Percentiles rank a stretch among this genome's conserved stretches.
Conservation (phyloP, 108 stramenopile genomes). For the Stephanodiscus triporus region DNA sequence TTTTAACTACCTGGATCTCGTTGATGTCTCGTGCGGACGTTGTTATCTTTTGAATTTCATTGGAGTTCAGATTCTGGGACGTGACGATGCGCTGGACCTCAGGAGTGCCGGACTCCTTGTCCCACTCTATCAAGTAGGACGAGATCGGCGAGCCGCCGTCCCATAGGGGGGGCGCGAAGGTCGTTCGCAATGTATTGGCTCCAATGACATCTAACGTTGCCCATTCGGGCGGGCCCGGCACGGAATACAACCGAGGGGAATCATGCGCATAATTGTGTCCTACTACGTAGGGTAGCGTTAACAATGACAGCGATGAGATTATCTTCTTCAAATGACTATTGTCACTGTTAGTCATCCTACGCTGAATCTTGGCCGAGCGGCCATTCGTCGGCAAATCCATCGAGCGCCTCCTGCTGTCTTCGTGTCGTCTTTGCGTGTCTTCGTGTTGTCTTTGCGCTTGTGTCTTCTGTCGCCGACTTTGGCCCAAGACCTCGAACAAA, state of each 20-base stretch:
- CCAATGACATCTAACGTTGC: constrained; percentile 44
- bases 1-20: constrained; percentile 70
- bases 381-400: too few species aligned
- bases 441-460: too few species aligned
- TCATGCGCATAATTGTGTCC: constrained; percentile 14
- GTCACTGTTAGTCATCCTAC: neutral
- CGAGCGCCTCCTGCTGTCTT: too few species aligned
- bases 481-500: too few species aligned
- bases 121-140: constrained; percentile 75
- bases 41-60: constrained; percentile 80
- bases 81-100: constrained; percentile 80
- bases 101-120: constrained; percentile 70
- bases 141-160: constrained; percentile 25
- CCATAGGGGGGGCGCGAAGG: constrained; percentile 46
- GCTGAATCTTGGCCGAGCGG: neutral
- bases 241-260: constrained; percentile 14
- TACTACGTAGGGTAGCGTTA: constrained; percentile 13
- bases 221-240: constrained; percentile 51
- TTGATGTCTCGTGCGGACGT: constrained; percentile 60
- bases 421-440: too few species aligned
- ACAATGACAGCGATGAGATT: constrained; percentile 1
- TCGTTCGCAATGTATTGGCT: constrained; percentile 39
- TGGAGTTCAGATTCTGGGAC: constrained; percentile 70
- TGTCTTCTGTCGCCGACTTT: too few species aligned
- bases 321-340: constrained; percentile 4